Base-by-base conservation (phyloP, 345 rosid species). In the Erucastrum elatum region DNA sequence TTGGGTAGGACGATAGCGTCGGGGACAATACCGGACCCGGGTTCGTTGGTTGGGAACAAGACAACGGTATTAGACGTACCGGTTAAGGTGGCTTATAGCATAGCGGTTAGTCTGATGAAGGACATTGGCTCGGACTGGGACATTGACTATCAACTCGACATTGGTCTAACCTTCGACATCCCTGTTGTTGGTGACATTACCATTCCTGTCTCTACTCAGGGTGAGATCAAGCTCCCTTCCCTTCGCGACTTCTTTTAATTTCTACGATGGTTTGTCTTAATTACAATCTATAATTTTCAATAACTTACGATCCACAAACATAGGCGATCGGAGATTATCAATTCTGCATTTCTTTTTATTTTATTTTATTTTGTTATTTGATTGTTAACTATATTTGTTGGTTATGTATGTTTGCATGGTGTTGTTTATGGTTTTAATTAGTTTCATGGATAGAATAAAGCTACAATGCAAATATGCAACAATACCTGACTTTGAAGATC, bases 221-320 rank as follows among this genome's bases (percentile, higher is more conserved):
- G 98, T 46, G 93, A 90, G 80, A 62, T 91, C 86, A 94, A 94
- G 86, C 96, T 91, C 37, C 98, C 98, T 11, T 80, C 89, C 2
- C 81, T 94, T 61, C 69, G 83, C 8, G 96, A 91, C 83, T 13
- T 82, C 70, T 87, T 90, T 64, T 90, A 63, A 82, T 29, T 27
- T 60, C 51, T 21, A 8, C 9, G 3, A 15, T 17, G 56, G 56
- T n/a, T 5, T n/a, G 16, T 51, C 17, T 37, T 17, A 4, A 29
- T 11, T 27, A 61, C 8, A 12, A 49, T 53, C 0, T 68, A 21
- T 21, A 3, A 13, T 29, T 37, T 53, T 37, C 67, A 74, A 53
- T 68, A 74, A 80, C 46, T 58, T 62, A 27, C 49, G 51, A 74
- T 53, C 74, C 25, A 34, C 63, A 39, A 51, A 8, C 44, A 62